phyloP scores from a whole-genome alignment of 2,329 filamentous ascomycete species.

The Cercospora sojina region DNA sequence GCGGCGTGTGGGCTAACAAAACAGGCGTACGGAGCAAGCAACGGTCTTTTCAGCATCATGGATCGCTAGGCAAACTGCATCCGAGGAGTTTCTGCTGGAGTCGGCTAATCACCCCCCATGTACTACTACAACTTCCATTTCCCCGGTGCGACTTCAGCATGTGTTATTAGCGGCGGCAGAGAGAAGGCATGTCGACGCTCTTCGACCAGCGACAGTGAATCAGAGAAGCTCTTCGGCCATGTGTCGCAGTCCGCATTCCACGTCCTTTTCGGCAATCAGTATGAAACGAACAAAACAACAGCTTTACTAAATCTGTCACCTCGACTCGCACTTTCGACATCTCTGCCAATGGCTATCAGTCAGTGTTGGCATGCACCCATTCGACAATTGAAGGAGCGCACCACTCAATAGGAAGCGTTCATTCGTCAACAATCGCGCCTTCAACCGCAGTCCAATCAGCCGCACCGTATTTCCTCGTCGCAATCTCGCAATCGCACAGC shows the following conservation, averaged over 20 bases:
- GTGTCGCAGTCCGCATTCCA: conserved; percentile 20
- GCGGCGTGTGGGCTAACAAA: conserved; percentile 29
- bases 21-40: conserved; percentile 26
- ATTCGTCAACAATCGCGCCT: conserved; percentile 14
- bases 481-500: neutral
- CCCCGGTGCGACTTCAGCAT: conserved; percentile 38
- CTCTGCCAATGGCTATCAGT: conserved; percentile 10
- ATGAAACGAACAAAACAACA: conserved; percentile 33
- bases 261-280: conserved; percentile 30
- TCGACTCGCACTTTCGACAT: conserved; percentile 27
- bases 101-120: conserved; percentile 26
- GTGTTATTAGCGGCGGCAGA: conserved; percentile 36
- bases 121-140: conserved; percentile 35
- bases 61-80: conserved; percentile 28
- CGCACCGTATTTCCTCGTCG: conserved; percentile 3
- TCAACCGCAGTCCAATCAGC: conserved; percentile 14
- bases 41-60: conserved; percentile 22
- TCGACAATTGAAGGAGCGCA: conserved; percentile 9
- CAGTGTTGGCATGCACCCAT: conserved; percentile 8
- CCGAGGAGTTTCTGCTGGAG: conserved; percentile 31
- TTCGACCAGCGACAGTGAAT: conserved; percentile 23
- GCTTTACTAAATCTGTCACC: conserved; percentile 26
- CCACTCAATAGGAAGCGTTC: conserved; percentile 11
- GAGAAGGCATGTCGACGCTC: conserved; percentile 23
- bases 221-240: conserved; percentile 25